These are phyloP conservation scores for Pyronema domesticum DNA, from an alignment of 495 filamentous ascomycete genomes.

Conservation along the genomic window DNA sequence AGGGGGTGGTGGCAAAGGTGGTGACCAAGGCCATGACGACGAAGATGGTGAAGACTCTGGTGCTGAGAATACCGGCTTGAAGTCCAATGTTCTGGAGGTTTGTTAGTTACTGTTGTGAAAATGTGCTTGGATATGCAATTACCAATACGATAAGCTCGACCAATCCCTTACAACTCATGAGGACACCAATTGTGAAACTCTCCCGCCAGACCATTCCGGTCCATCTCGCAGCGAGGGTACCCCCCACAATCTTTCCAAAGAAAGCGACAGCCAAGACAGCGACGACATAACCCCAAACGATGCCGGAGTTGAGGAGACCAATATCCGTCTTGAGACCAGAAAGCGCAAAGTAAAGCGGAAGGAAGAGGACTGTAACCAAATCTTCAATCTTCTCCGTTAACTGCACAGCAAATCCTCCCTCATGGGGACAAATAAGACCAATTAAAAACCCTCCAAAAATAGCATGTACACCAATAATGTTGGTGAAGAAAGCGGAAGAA, in stretches of 20 bases:
- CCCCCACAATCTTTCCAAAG: slow-evolving; percentile 67
- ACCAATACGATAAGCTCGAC: slow-evolving; percentile 91
- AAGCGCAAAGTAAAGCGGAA: slow-evolving; percentile 88
- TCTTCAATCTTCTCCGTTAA: slow-evolving; percentile 95
- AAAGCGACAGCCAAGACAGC: slow-evolving; percentile 74
- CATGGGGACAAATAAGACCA: slow-evolving; percentile 83
- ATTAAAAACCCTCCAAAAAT: slow-evolving; percentile 83
- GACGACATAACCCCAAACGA: slow-evolving; percentile 84
- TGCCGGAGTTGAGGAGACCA: slow-evolving; percentile 63
- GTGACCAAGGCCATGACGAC: slow-evolving; percentile 88
- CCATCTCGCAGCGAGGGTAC: slow-evolving; percentile 56
- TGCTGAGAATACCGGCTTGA: slow-evolving; percentile 74
- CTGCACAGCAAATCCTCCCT: slow-evolving; percentile 86
- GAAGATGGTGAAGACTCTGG: slow-evolving; percentile 87
- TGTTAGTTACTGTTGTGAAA: not conserved
- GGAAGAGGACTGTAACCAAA: slow-evolving; percentile 68
- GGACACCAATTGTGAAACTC: slow-evolving; percentile 70
- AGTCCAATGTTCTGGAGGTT: slow-evolving; percentile 67
- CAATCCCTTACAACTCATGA: slow-evolving; percentile 97
- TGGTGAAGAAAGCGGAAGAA: slow-evolving; percentile 83
- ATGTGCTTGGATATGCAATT: slow-evolving; percentile 24
- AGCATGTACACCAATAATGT: slow-evolving; percentile 77
- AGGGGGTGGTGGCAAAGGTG: slow-evolving; percentile 76
- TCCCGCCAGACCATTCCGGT: slow-evolving; percentile 84
- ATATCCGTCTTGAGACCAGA: slow-evolving; percentile 83